phyloP scores from a whole-genome alignment of 2,329 filamentous ascomycete genomes.

The Trichocomaceae sp. region DNA sequence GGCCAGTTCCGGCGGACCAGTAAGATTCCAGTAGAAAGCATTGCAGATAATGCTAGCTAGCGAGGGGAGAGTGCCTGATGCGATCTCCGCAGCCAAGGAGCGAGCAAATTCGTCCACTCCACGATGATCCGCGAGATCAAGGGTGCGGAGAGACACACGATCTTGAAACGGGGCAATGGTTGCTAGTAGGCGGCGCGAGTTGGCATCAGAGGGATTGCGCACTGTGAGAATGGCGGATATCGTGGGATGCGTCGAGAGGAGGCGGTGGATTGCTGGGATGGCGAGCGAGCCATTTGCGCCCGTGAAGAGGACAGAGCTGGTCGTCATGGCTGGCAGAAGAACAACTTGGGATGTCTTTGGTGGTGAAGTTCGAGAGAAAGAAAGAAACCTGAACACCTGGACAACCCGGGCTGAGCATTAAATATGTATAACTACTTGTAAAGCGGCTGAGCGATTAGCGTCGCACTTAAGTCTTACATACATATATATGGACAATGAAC shows the following conservation, averaged over 20 bases:
- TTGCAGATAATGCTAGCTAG: constrained; percentile 37
- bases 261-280: constrained; percentile 21
- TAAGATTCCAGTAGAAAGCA: constrained; percentile 36
- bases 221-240: constrained; percentile 25
- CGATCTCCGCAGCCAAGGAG: constrained; percentile 21
- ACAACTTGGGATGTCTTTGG: no score
- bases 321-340: no score
- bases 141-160: constrained; percentile 23
- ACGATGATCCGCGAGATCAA: constrained; percentile 6
- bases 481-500: no score
- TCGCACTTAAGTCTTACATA: no score
- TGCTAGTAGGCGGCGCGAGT: constrained; percentile 21
- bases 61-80: constrained; percentile 23
- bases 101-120: constrained; percentile 31
- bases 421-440: no score
- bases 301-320: constrained; percentile 19
- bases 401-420: no score
- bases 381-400: no score
- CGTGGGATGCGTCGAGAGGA: constrained; percentile 20
- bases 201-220: constrained; percentile 24
- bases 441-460: no score
- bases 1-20: constrained; percentile 26
- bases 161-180: constrained; percentile 16
- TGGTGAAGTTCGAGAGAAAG: no score
- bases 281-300: constrained; percentile 30